Evolutionary conservation across 164 flowering plant genomes (phyloP).

Genomic region (Vitis riparia): DNA sequence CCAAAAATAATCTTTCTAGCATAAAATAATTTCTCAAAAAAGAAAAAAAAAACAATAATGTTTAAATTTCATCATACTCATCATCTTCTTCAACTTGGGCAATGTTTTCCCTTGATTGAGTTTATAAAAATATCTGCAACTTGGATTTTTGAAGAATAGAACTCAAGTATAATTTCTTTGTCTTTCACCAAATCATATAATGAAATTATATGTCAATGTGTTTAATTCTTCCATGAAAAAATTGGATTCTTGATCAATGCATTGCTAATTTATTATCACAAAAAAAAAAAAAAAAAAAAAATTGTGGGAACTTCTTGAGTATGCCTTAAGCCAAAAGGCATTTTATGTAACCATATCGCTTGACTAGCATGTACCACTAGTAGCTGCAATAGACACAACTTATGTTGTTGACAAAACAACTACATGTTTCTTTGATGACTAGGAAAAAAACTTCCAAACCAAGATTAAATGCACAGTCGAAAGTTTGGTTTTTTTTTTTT

Average conservation of each 20-base stretch:
- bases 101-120: neutral
- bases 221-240: neutral
- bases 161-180: neutral
- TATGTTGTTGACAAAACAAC: slow-evolving; percentile 20
- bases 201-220: slow-evolving; percentile 4
- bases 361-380: neutral
- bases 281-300: neutral
- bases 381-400: slow-evolving; percentile 10
- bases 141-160: neutral
- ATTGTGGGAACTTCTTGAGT: neutral
- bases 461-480: no score
- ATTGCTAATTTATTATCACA: neutral
- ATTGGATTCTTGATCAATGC: neutral
- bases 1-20: no score
- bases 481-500: no score
- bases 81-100: neutral
- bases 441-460: neutral
- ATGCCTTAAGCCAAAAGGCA: no score
- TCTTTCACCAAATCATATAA: neutral
- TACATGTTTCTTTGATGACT: slow-evolving; percentile 16
- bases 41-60: no score
- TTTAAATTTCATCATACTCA: neutral
- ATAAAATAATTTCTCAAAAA: no score
- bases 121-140: slow-evolving; percentile 1
- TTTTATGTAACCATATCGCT: neutral